Evolutionary conservation across 1,284 basidiomycete species (phyloP).

Genomic region (Neolentinus lepideus): DNA sequence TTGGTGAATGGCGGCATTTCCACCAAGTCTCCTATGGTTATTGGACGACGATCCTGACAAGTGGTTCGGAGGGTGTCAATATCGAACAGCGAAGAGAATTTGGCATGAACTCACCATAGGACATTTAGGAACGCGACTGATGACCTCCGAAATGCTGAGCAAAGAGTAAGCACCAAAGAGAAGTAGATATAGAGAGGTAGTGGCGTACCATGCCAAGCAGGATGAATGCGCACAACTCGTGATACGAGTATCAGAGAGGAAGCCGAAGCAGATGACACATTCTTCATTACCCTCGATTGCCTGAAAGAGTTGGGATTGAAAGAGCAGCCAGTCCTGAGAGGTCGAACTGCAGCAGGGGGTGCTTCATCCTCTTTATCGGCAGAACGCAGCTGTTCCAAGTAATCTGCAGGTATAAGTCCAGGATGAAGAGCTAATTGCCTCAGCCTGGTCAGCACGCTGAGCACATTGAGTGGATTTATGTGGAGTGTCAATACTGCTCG

Average conservation of each 20-base stretch:
- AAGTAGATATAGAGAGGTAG: background rate
- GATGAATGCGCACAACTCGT: slow-evolving; percentile 75
- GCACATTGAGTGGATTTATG: slow-evolving; percentile 60
- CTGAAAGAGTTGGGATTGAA: slow-evolving; percentile 61
- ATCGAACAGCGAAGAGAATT: background rate
- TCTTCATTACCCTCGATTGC: slow-evolving; percentile 81
- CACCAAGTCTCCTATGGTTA: slow-evolving; percentile 55
- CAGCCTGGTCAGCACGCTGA: slow-evolving; percentile 81
- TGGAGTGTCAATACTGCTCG: slow-evolving; percentile 3
- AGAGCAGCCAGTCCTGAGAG: slow-evolving; percentile 39
- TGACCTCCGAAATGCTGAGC: slow-evolving; percentile 57
- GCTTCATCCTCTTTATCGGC: slow-evolving; percentile 24
- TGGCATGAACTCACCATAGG: slow-evolving; percentile 54
- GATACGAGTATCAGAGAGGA: slow-evolving; percentile 65
- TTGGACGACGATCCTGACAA: slow-evolving; percentile 60
- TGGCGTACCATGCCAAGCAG: slow-evolving; percentile 61
- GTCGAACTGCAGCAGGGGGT: slow-evolving; percentile 26
- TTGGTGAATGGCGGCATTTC: slow-evolving; percentile 63
- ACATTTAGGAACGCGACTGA: slow-evolving; percentile 63
- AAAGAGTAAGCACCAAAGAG: background rate
- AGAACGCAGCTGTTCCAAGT: slow-evolving; percentile 59
- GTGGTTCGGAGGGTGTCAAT: slow-evolving; percentile 1
- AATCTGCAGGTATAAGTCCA: slow-evolving; percentile 67
- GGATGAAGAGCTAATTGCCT: slow-evolving; percentile 83
- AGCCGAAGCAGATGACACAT: slow-evolving; percentile 72